Conservation (phyloP, 805 yeast species). For the Cyberlindnera euphorbiae region DNA sequence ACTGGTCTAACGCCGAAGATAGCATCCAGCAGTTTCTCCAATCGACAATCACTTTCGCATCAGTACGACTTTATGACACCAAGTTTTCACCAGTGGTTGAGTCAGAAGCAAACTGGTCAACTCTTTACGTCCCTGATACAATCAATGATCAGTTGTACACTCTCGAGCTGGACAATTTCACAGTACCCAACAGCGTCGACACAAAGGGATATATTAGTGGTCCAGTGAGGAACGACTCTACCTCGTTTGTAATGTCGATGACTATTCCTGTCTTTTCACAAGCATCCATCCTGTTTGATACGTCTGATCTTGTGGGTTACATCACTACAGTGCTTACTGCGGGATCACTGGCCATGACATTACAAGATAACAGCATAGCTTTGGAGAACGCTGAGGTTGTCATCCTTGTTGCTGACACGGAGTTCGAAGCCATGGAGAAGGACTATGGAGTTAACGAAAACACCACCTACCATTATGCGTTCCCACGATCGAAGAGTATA, state of each 20-base stretch:
- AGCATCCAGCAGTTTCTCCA: constrained; percentile 57
- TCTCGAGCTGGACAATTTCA: constrained; percentile 36
- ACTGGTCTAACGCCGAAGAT: constrained; percentile 42
- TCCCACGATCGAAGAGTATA: constrained; percentile 21
- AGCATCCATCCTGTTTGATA: constrained; percentile 57
- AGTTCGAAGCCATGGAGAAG: constrained; percentile 13
- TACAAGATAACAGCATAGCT: constrained; percentile 17
- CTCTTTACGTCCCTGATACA: constrained; percentile 27
- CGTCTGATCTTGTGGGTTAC: constrained; percentile 56
- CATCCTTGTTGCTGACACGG: constrained; percentile 21
- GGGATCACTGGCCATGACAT: constrained; percentile 32
- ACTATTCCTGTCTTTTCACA: constrained; percentile 74
- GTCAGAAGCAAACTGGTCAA: constrained; percentile 38
- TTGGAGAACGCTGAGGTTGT: constrained; percentile 7
- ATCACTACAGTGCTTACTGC: constrained; percentile 55
- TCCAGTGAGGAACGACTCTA: constrained; percentile 45
- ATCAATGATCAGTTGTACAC: constrained; percentile 43
- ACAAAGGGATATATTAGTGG: constrained; percentile 56
- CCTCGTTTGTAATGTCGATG: constrained; percentile 57
- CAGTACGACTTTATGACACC: constrained; percentile 65
- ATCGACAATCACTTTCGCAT: constrained; percentile 57
- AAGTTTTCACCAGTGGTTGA: constrained; percentile 43
- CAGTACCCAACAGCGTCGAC: constrained; percentile 40
- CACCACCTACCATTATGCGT: constrained; percentile 36
- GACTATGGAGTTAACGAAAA: constrained; percentile 15